A percentile compares a stretch with the other conserved stretches of the same genome.
These are phyloP conservation scores for Cyberlindnera subsufficiens DNA, from an alignment of 805 yeast species.

Conservation along the genomic window DNA sequence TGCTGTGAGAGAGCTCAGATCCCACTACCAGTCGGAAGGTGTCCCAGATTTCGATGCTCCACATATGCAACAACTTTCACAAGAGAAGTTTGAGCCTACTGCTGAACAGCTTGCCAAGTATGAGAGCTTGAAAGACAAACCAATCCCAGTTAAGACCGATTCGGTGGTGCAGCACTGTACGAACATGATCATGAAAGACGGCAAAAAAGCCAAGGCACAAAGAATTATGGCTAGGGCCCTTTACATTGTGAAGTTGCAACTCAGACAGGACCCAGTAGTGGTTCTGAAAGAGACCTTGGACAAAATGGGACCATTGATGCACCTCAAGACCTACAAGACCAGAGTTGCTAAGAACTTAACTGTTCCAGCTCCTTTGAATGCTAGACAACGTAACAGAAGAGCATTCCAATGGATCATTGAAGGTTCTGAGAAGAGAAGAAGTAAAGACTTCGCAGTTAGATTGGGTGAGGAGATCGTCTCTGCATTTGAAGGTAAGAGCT, in stretches of 20 bases:
- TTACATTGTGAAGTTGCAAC: slow-evolving; percentile 67
- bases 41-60: slow-evolving; percentile 26
- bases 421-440: slow-evolving; percentile 71
- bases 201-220: slow-evolving; percentile 78
- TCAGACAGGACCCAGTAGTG: slow-evolving; percentile 74
- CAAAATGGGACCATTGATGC: slow-evolving; percentile 77
- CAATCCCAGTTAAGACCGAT: slow-evolving; percentile 59
- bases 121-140: slow-evolving; percentile 40
- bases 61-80: slow-evolving; percentile 17
- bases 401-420: slow-evolving; percentile 92
- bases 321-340: slow-evolving; percentile 69
- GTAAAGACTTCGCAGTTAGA: slow-evolving; percentile 80
- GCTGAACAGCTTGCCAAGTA: slow-evolving; percentile 58
- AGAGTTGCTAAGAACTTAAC: slow-evolving; percentile 79
- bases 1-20: slow-evolving; percentile 34
- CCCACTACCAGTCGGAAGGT: slow-evolving; percentile 26
- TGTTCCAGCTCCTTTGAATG: slow-evolving; percentile 78
- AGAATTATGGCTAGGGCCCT: slow-evolving; percentile 69
- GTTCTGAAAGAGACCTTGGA: slow-evolving; percentile 72
- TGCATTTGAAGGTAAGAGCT: slow-evolving; percentile 71
- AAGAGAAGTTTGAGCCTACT: slow-evolving; percentile 47
- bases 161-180: slow-evolving; percentile 73
- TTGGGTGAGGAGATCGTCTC: slow-evolving; percentile 83
- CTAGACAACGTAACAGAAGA: slow-evolving; percentile 76
- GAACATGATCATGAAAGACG: slow-evolving; percentile 88